Percentiles rank a stretch among this genome's conserved stretches.
phyloP scores from a whole-genome alignment of 2,329 filamentous ascomycete species.

The Cordyceps tenuipes region DNA sequence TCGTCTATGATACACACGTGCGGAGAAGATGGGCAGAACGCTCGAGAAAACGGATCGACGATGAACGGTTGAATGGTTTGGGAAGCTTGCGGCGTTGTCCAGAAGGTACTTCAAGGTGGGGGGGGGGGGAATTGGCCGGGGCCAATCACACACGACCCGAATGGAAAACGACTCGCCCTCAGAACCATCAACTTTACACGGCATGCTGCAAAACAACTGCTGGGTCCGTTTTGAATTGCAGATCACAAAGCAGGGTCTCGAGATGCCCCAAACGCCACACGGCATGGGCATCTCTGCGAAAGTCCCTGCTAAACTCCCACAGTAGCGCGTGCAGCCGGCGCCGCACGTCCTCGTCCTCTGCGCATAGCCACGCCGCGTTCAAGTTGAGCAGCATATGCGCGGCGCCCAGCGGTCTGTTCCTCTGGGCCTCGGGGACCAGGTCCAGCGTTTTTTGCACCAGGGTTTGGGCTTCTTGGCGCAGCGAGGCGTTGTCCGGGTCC shows the following conservation, averaged over 20 bases:
- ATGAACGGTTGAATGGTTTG: background rate
- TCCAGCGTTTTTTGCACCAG: background rate
- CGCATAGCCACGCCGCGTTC: constrained; percentile 2
- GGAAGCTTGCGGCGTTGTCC: background rate
- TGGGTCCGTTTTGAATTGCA: background rate
- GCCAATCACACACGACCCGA: background rate
- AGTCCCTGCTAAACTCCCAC: background rate
- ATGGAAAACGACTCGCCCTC: background rate
- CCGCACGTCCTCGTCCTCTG: background rate
- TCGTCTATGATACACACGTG: background rate
- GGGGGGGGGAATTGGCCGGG: too few species aligned
- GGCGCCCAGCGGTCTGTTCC: background rate
- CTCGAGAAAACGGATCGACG: background rate
- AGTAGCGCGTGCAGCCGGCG: background rate
- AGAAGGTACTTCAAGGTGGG: background rate
- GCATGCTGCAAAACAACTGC: background rate
- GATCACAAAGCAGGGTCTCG: background rate
- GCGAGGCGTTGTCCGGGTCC: background rate
- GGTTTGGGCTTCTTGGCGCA: background rate
- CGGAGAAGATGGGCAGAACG: background rate
- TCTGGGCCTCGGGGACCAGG: background rate
- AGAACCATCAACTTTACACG: background rate
- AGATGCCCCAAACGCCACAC: background rate
- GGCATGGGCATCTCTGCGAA: background rate
- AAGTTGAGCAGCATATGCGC: constrained; percentile 5